These are phyloP conservation scores for Apiospora pterosperma DNA, from an alignment of 2,329 filamentous ascomycete species.

Conservation along the genomic window DNA sequence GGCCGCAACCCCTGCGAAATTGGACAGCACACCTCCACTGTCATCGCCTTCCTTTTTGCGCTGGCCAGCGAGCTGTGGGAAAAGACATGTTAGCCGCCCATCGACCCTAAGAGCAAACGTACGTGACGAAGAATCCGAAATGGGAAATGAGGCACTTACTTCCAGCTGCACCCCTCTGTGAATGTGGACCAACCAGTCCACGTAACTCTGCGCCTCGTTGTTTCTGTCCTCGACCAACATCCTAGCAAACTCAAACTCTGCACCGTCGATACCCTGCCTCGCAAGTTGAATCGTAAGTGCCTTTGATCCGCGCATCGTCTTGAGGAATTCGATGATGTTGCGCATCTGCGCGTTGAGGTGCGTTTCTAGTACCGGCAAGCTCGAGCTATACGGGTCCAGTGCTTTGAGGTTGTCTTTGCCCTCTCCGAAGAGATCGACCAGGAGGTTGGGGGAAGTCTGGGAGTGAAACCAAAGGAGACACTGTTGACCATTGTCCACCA, in stretches of 20 bases:
- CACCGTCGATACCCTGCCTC: conserved; percentile 86
- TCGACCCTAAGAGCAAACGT: conserved; percentile 1
- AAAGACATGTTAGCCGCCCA: conserved; percentile 11
- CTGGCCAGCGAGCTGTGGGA: conserved; percentile 60
- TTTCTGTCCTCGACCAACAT: conserved; percentile 92
- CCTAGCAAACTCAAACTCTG: conserved; percentile 93
- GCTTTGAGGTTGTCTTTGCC: conserved; percentile 67
- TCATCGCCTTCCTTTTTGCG: conserved; percentile 64
- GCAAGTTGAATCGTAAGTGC: conserved; percentile 86
- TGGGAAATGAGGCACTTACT: conserved; percentile 41
- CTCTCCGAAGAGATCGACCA: conserved; percentile 85
- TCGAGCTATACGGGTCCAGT: conserved; percentile 77
- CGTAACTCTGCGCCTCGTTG: conserved; percentile 96
- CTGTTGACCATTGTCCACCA: conserved; percentile 93
- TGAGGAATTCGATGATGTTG: conserved; percentile 87
- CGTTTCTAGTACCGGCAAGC: conserved; percentile 80
- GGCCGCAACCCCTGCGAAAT: conserved; percentile 58
- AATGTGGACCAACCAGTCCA: conserved; percentile 96
- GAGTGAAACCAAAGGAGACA: conserved; percentile 90
- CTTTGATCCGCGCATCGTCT: conserved; percentile 78
- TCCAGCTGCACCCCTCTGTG: conserved; percentile 92
- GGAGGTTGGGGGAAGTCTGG: conserved; percentile 86
- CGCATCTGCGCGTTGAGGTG: conserved; percentile 93
- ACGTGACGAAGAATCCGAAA: not conserved
- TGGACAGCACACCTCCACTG: conserved; percentile 46